Percentiles rank a stretch among this genome's conserved stretches.
Evolutionary conservation across 345 rosid genomes (phyloP).

Genomic region (Melastoma malabathricum): DNA sequence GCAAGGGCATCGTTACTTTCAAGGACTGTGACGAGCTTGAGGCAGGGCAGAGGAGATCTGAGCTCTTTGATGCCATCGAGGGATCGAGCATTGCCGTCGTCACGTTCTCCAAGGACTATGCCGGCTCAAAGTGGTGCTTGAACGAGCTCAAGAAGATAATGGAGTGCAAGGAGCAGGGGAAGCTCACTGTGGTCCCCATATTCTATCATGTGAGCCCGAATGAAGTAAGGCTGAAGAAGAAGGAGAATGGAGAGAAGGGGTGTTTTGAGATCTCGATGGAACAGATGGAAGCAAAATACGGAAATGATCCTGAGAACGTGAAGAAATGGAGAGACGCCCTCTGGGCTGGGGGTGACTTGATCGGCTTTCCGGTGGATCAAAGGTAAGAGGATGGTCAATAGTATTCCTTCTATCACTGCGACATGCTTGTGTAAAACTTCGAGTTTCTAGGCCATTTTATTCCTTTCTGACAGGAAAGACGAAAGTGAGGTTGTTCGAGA

Average conservation of each 20-base stretch:
- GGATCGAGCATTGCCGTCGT: background rate
- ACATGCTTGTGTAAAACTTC: no score
- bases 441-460: background rate
- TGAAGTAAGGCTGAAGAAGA: background rate
- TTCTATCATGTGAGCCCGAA: background rate
- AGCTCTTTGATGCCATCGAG: background rate
- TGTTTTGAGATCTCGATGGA: background rate
- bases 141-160: background rate
- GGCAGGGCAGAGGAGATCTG: background rate
- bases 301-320: background rate
- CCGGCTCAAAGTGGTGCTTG: background rate
- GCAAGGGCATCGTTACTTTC: background rate
- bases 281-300: background rate
- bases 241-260: no score
- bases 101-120: background rate
- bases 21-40: background rate
- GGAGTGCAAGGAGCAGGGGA: background rate
- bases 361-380: fast-evolving
- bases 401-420: no score
- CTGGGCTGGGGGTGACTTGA: background rate
- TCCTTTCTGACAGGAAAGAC: background rate
- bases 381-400: background rate
- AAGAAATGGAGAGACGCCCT: background rate
- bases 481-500: background rate
- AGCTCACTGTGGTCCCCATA: background rate